phyloP scores from a whole-genome alignment of 2,329 filamentous ascomycete genomes.

The Alternaria triticina region DNA sequence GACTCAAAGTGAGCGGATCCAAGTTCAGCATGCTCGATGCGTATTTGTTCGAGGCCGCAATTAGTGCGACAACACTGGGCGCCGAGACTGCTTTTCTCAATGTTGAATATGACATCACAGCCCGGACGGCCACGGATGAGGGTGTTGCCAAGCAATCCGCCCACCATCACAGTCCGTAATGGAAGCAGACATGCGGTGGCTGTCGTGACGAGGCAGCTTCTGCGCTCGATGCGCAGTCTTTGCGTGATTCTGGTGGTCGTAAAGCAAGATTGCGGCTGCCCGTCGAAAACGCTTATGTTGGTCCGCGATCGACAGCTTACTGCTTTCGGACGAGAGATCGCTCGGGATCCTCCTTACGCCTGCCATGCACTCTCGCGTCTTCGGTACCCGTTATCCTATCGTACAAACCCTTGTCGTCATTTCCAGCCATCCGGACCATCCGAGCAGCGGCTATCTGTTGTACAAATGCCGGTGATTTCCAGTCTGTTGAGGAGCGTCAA shows the following conservation, averaged over 20 bases:
- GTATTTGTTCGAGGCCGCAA: conserved; percentile 5
- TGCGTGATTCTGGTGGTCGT: not conserved
- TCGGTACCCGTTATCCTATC: not conserved
- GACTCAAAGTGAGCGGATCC: not conserved
- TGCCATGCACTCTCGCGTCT: not conserved
- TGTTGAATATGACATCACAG: conserved; percentile 4
- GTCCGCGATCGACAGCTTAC: conserved; percentile 7
- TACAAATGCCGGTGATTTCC: not conserved
- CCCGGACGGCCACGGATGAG: not conserved
- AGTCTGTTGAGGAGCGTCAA: not conserved
- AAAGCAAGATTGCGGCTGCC: not conserved
- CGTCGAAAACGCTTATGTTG: not conserved
- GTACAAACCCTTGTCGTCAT: not conserved
- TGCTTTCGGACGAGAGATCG: conserved; percentile 6
- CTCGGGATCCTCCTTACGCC: conserved; percentile 1
- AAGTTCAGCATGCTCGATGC: not conserved
- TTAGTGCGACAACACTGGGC: not conserved
- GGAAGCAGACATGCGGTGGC: not conserved
- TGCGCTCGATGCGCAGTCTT: not conserved
- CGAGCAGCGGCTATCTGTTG: not conserved
- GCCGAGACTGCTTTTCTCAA: conserved; percentile 1
- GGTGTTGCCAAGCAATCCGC: not conserved
- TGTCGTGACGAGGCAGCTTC: not conserved
- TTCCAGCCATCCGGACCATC: not conserved
- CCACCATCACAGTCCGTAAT: not conserved